phyloP scores from a whole-genome alignment of 441 rosid species.

The Arabidopsis lyrata region DNA sequence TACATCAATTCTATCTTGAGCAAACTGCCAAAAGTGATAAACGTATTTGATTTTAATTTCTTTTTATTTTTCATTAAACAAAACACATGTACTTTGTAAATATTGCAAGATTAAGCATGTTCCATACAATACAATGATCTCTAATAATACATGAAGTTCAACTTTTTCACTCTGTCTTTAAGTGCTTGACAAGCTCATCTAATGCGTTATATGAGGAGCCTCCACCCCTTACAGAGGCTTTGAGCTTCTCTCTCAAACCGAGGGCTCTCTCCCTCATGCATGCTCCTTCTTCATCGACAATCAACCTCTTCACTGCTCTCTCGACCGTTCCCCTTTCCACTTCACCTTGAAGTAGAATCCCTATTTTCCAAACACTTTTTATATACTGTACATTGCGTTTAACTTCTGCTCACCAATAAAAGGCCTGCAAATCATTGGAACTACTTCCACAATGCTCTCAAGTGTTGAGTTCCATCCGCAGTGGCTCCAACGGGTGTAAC shows the following conservation, averaged over 20 bases:
- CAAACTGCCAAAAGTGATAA: constrained; percentile 6
- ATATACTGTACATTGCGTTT: constrained; percentile 44
- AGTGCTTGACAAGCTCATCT: constrained; percentile 42
- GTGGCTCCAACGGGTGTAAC: constrained; percentile 36
- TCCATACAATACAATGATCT: not conserved
- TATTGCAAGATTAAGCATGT: not conserved
- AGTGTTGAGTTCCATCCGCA: constrained; percentile 59
- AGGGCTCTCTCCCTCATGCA: not conserved
- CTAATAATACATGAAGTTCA: not conserved
- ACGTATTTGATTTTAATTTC: not conserved
- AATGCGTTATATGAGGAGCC: constrained; percentile 18
- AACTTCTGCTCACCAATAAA: constrained; percentile 43
- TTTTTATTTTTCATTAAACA: not conserved
- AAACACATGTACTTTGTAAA: not conserved
- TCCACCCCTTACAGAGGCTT: constrained; percentile 3
- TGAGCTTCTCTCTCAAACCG: not conserved
- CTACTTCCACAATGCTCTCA: constrained; percentile 50
- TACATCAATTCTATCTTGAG: not conserved
- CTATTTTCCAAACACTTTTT: constrained; percentile 44
- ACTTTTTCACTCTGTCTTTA: not conserved
- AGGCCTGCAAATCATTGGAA: constrained; percentile 49
- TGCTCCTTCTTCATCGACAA: not conserved
- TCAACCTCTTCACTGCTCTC: constrained; percentile 5
- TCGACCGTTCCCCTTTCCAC: constrained; percentile 5
- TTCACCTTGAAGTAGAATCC: not conserved